Percentiles rank a stretch among this genome's conserved stretches.
Evolutionary conservation across 2,329 filamentous ascomycete species (phyloP).

Genomic region (Ploettnerulaceae sp.): DNA sequence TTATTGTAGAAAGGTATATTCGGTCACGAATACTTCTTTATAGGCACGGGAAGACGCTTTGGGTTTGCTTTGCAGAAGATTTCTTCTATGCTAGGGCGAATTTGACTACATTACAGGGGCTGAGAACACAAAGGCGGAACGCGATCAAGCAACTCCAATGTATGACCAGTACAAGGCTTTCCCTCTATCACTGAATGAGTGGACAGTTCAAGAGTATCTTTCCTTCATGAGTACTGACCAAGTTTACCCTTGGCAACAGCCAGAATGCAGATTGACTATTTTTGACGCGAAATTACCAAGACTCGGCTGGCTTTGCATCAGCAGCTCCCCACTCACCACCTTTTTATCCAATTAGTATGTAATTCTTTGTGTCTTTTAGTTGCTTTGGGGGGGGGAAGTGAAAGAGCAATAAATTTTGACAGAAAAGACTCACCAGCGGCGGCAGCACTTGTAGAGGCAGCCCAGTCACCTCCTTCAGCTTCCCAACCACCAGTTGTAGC

Average conservation of each 20-base stretch:
- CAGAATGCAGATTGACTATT: slow-evolving; percentile 31
- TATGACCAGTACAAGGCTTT: slow-evolving; percentile 93
- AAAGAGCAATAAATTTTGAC: not conserved
- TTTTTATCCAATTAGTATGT: not conserved
- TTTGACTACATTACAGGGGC: slow-evolving; percentile 6
- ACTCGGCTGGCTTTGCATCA: slow-evolving; percentile 41
- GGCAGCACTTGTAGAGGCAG: slow-evolving; percentile 39
- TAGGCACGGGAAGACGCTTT: not conserved
- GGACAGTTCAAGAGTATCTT: slow-evolving; percentile 76
- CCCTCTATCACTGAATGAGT: slow-evolving; percentile 57
- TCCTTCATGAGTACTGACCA: slow-evolving; percentile 93
- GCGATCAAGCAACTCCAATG: slow-evolving; percentile 79
- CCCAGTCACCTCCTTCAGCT: slow-evolving; percentile 46
- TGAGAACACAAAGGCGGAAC: slow-evolving; percentile 23
- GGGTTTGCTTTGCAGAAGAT: slow-evolving; percentile 6
- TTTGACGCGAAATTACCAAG: slow-evolving; percentile 29
- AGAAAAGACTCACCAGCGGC: slow-evolving; percentile 23
- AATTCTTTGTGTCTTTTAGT: too few species aligned
- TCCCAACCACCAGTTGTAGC: slow-evolving; percentile 59
- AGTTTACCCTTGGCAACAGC: slow-evolving; percentile 43
- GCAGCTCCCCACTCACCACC: slow-evolving; percentile 43
- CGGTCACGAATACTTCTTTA: too few species aligned
- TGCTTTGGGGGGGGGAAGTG: too few species aligned
- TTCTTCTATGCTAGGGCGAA: slow-evolving; percentile 7
- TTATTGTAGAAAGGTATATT: not conserved